These are phyloP conservation scores for Fistulifera solaris DNA, from an alignment of 108 stramenopile genomes.

Conservation along the genomic window DNA sequence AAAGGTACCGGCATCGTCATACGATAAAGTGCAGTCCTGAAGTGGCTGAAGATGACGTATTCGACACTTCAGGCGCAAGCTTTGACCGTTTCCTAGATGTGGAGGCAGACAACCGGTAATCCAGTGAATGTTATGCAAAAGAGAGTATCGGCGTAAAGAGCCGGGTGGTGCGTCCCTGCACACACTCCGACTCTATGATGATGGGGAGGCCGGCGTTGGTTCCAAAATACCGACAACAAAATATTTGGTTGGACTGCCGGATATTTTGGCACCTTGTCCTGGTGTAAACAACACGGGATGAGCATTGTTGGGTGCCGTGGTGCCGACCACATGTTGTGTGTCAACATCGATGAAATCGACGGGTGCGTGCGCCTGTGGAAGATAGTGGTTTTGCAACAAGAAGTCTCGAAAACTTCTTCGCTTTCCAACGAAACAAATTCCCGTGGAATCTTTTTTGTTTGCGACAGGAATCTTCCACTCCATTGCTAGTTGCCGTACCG, in stretches of 20 bases:
- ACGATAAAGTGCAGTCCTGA: conserved; percentile 40
- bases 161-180: conserved; percentile 78
- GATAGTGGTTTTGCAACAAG: conserved; percentile 57
- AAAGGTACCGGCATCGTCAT: conserved; percentile 1
- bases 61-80: conserved; percentile 35
- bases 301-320: background rate
- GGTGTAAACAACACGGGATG: conserved; percentile 46
- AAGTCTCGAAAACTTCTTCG: conserved; percentile 68
- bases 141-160: conserved; percentile 60
- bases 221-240: conserved; percentile 47
- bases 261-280: conserved; percentile 83
- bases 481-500: conserved; percentile 75
- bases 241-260: conserved; percentile 64
- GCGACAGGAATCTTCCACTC: conserved; percentile 70
- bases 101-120: conserved; percentile 27
- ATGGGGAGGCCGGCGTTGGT: no score
- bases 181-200: conserved; percentile 51
- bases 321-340: conserved; percentile 42
- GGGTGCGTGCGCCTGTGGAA: conserved; percentile 21
- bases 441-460: conserved; percentile 81
- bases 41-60: conserved; percentile 76
- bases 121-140: conserved; percentile 59
- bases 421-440: conserved; percentile 95
- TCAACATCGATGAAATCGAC: conserved; percentile 68
- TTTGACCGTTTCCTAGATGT: conserved; percentile 12